phyloP scores from a whole-genome alignment of 1,284 basidiomycete genomes.

The Pyrrhoderma lamaoense region DNA sequence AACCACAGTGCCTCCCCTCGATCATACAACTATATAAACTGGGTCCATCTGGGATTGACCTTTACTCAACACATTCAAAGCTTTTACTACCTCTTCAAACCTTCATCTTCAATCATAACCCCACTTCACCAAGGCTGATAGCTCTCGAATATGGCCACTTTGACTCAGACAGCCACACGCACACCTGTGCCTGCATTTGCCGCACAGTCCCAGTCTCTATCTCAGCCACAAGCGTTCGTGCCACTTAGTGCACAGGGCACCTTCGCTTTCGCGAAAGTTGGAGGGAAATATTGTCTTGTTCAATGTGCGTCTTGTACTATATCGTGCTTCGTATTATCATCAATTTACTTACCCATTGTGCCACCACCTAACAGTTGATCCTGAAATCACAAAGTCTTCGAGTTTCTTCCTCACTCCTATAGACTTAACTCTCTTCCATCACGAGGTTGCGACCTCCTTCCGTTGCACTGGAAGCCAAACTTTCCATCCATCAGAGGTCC shows the following conservation, averaged over 20 bases:
- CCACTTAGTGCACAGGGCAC: conserved; percentile 5
- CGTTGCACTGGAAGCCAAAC: conserved; percentile 32
- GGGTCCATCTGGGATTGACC: too few relatives aligned
- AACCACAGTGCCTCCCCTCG: too few relatives aligned
- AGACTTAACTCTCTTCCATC: conserved; percentile 31
- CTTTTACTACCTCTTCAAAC: too few relatives aligned
- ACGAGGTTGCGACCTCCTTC: conserved; percentile 38
- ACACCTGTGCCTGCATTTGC: background rate
- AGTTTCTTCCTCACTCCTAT: conserved; percentile 25
- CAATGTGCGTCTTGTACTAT: conserved; percentile 27
- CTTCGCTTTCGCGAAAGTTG: conserved; percentile 32
- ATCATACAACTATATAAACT: too few relatives aligned
- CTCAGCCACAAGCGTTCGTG: background rate
- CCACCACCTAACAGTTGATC: background rate
- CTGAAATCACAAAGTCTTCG: conserved; percentile 18
- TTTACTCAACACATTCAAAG: too few relatives aligned
- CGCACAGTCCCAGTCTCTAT: background rate
- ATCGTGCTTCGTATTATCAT: background rate
- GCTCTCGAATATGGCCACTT: conserved; percentile 3
- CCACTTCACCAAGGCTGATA: too few relatives aligned
- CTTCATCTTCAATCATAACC: too few relatives aligned
- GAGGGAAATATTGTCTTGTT: conserved; percentile 31
- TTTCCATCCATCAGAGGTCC: conserved; percentile 29
- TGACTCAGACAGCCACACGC: conserved; percentile 7
- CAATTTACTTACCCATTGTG: background rate